Base-by-base conservation (phyloP, 768 basidiomycete genomes). In the Hygrophorus pudorinus region DNA sequence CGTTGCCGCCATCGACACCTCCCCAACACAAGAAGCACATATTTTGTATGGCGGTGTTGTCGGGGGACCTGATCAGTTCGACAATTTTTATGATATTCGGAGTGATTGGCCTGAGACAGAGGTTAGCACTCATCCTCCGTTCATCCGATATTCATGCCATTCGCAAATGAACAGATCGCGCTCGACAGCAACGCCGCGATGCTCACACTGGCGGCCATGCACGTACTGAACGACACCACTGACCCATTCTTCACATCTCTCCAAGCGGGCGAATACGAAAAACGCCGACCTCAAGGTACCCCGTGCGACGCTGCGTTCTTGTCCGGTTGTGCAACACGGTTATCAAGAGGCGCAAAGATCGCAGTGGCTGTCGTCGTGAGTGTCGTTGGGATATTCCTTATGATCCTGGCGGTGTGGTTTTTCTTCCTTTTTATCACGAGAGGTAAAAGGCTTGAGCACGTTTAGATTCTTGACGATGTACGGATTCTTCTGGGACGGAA, bases 41-140 rank as follows among this genome's bases (percentile, higher is more conserved):
- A 70, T 86, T 1, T 62, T 96, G 7, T 93, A 91, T 55, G 92
- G 92, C 24, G 91, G 82, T 17, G 76, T 92, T 20, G 74, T 94
- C 11, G 93, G 93, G 35, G 93, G 92, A 24, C 92, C 92, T 0
- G 77, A 86, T 54, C 68, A 66, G 46, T 67, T 73, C 18, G 92
- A 87, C 57, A 68, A 71, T 18, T 96, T 75, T 64, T 93, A 74
- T 58, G 85, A 96, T 55, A 81, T 90, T 48, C 78, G 93, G 31
- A 81, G 74, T 45, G 90, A 94, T 58, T 94, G 89, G 86, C 82
- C 82, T 1, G 73, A 94, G 63, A 85, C 80, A 13, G 92, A 96
- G 73, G 82, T 84, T 50, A 24, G 64, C 56, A 20, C 52, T 13
- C 32, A 14, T 45, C 20, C 18, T 21, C 12, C 27, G 12, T 30